Base-by-base conservation (phyloP, 495 filamentous ascomycete genomes). In the Niebla homalea region DNA sequence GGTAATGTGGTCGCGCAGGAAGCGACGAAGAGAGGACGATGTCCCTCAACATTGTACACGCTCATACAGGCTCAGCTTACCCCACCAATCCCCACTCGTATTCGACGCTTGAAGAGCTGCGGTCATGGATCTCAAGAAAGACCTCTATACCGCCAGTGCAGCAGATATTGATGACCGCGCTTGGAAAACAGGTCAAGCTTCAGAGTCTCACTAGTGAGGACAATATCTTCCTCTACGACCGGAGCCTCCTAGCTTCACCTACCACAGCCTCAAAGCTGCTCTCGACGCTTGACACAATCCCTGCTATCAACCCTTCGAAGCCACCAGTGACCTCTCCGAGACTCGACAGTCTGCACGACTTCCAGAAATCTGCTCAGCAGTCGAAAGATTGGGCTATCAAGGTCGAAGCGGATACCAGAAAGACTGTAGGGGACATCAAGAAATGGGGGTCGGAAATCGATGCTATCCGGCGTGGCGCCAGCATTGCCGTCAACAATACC, bases 141-240 rank as follows among this genome's bases (percentile, higher is more conserved):
- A 79, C 78, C 19, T 69, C 76, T 10, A 83, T 96, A 56, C 74
- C 81, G 3, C 59, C 74, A 8, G 69, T 81, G 48, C 71, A 83
- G 63, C 83, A 93, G 60, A 88, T 94, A 46, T 72, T 86, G 51
- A 79, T 96, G 69, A 92, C 87, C 11, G 70, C 77, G n/a, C 76
- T 81, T 42, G 87, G 88, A 19, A 89, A 81, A 67, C 80, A 87
- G 49, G 74, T 87, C 54, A 87, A 85, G 65, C 68, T 77, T 22
- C 84, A 87, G 60, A 79, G 79, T 12, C 74, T 93, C 26, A 71
- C 78, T 45, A 77, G 75, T 8, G 89, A 95, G 85, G 83, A 76
- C 51, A 87, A 94, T 62, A 80, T 96, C 52, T 93, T 85, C 57
- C 76, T 94, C 32, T 96, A 90, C 62, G 85, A 92, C 64, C 77